Evolutionary conservation across 2,329 filamentous ascomycete species (phyloP).

Genomic region (Fusarium ambrosium): DNA sequence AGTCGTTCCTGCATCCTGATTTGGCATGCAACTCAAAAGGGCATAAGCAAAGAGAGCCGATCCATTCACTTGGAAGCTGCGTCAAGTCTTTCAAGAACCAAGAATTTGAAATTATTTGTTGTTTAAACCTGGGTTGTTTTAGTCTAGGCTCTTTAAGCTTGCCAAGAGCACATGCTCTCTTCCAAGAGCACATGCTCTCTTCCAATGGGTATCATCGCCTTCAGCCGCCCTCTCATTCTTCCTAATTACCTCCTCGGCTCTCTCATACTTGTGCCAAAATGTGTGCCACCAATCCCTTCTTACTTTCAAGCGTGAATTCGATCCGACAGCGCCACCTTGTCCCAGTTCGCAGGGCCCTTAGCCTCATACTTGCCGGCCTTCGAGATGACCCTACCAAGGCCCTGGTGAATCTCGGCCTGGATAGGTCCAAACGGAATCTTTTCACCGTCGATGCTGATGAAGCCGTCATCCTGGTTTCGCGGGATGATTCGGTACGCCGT

Average conservation of each 20-base stretch:
- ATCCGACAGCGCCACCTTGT: conserved; percentile 54
- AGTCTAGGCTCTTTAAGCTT: conserved; percentile 5
- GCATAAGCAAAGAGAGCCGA: neutral
- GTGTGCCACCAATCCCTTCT: neutral
- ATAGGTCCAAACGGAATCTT: conserved; percentile 88
- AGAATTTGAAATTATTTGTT: neutral
- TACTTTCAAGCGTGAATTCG: conserved; percentile 44
- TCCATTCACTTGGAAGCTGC: neutral
- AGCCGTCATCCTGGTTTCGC: conserved; percentile 77
- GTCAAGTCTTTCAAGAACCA: neutral
- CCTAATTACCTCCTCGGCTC: neutral
- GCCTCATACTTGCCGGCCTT: conserved; percentile 81
- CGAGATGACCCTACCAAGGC: conserved; percentile 86
- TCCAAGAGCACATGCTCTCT: conserved; percentile 22
- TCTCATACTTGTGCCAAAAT: neutral
- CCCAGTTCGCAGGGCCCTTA: conserved; percentile 66
- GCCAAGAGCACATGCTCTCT: conserved; percentile 17
- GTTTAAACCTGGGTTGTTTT: neutral
- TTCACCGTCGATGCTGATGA: conserved; percentile 96
- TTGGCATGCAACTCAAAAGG: neutral
- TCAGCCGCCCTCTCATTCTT: conserved; percentile 11
- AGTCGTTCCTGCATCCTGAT: conserved; percentile 29
- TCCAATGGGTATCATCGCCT: conserved; percentile 45
- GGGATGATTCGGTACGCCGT: conserved; percentile 89
- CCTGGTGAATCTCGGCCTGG: conserved; percentile 88